Base-by-base conservation (phyloP, 441 rosid genomes). In the Aleurites moluccanus region DNA sequence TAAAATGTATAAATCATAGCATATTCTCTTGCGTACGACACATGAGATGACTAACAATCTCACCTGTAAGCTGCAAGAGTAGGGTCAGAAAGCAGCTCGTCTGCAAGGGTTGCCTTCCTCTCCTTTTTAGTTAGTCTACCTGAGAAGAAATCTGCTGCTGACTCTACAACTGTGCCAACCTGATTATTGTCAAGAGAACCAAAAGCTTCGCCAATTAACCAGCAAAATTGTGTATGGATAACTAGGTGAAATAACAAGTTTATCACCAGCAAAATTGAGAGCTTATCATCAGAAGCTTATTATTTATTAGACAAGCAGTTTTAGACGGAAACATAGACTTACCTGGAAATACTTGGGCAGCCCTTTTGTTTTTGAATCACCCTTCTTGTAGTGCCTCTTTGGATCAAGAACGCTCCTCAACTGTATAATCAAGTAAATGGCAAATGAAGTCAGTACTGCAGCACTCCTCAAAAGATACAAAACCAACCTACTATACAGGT, bases 331-430 rank as follows among this genome's bases (percentile, higher is more conserved):
- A 23, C 47, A 72, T 56, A 67, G 35, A 77, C 84, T 83, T 82
- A 78, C 99, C 96, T 93, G 98, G 85, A 93, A 93, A 84, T 93
- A 92, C 73, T 93, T 92, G 52, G 94, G 95, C 60, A 86, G 81
- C 13, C 83, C 45, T 70, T 84, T 83, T 59, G 96, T 82, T 64
- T 81, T 82, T 33, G 95, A 81, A 62, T 79, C 92, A 49, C 82
- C 73, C 82, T 85, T 92, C 85, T 96, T 93, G 82, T 88, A 96
- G 85, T 92, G 98, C 70, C 89, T 85, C 84, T 87, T 80, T 53
- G 97, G 99, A 86, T 96, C 93, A 73, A 96, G 70, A 30, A 79
- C 97, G 75, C 75, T 76, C 82, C 98, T 93, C 83, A 96, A 77
- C 98, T 96, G 82, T 28, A 83, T 35, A 3, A 33, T n/a, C 11